Percentiles rank a stretch among this genome's conserved stretches.
phyloP scores from a whole-genome alignment of 768 basidiomycete species.

The Kwoniella bestiolae region DNA sequence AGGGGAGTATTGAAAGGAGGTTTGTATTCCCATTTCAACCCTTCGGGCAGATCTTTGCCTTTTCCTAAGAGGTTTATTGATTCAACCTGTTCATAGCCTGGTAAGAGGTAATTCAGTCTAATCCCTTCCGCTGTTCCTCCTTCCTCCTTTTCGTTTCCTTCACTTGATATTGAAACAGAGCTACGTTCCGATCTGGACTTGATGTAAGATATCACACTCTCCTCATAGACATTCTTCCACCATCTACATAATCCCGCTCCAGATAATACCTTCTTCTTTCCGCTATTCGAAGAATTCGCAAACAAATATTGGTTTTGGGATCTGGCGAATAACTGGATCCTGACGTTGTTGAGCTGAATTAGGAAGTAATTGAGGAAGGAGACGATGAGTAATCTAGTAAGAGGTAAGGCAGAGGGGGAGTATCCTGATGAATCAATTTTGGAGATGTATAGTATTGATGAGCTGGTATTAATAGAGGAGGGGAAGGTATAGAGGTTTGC shows the following conservation, averaged over 20 bases:
- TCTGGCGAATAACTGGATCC: slow-evolving; percentile 88
- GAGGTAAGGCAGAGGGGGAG: slow-evolving; percentile 52
- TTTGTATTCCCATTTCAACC: slow-evolving; percentile 60
- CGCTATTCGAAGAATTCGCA: slow-evolving; percentile 75
- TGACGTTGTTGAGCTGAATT: slow-evolving; percentile 64
- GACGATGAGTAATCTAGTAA: slow-evolving; percentile 69
- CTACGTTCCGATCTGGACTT: background rate
- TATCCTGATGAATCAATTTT: slow-evolving; percentile 95
- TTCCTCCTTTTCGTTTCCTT: background rate
- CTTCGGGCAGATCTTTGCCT: slow-evolving; percentile 26
- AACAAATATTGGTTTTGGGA: slow-evolving; percentile 92
- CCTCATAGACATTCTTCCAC: slow-evolving; percentile 81
- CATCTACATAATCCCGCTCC: slow-evolving; percentile 84
- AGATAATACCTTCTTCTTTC: slow-evolving; percentile 72
- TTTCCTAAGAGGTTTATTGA: slow-evolving; percentile 43
- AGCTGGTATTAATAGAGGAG: slow-evolving; percentile 62
- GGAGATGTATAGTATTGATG: slow-evolving; percentile 79
- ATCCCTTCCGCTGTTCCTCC: slow-evolving; percentile 4
- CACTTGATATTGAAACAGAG: background rate
- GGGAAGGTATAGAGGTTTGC: slow-evolving; percentile 68
- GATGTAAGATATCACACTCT: slow-evolving; percentile 55
- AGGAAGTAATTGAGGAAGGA: slow-evolving; percentile 68
- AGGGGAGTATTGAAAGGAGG: slow-evolving; percentile 41
- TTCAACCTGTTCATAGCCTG: slow-evolving; percentile 45
- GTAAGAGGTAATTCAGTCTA: slow-evolving; percentile 43